phyloP scores from a whole-genome alignment of 202 grass and related monocot genomes.

The Miscanthus sacchariflorus region DNA sequence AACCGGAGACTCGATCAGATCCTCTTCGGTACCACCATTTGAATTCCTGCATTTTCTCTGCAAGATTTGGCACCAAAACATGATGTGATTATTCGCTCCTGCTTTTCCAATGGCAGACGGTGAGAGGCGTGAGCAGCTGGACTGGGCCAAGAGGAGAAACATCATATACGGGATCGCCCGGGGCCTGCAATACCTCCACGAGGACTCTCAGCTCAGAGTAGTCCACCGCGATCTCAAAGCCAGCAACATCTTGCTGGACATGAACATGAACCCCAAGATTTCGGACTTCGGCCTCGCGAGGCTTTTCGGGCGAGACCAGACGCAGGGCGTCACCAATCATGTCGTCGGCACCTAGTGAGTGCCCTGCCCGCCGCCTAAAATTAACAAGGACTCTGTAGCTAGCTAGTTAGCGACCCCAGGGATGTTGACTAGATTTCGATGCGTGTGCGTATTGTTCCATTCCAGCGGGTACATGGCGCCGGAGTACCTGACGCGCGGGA shows the following conservation, averaged over 20 bases:
- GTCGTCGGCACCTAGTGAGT: constrained; percentile 42
- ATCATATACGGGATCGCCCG: constrained; percentile 51
- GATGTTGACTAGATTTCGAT: too few species aligned
- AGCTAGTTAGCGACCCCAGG: too few species aligned
- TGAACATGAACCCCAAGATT: constrained; percentile 48
- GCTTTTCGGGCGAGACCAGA: constrained; percentile 32
- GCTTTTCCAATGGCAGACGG: too few species aligned
- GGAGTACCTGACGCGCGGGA: constrained; percentile 57
- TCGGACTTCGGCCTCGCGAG: constrained; percentile 49
- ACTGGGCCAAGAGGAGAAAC: constrained; percentile 39
- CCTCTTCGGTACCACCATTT: constrained; percentile 37
- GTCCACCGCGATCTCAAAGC: constrained; percentile 64
- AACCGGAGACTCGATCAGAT: constrained; percentile 43
- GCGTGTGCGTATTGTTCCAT: too few species aligned
- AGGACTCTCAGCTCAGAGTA: constrained; percentile 56
- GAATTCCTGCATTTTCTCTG: too few species aligned
- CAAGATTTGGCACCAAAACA: too few species aligned
- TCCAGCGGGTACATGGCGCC: constrained; percentile 55
- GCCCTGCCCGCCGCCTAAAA: too few species aligned
- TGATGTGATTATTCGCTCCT: too few species aligned
- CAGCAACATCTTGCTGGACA: constrained; percentile 51
- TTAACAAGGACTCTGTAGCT: too few species aligned
- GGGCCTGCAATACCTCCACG: too few species aligned
- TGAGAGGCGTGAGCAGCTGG: neutral
- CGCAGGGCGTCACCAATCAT: constrained; percentile 9